Percentiles rank a stretch among this genome's conserved stretches.
Evolutionary conservation across 345 rosid species (phyloP).

Genomic region (Bruguiera gymnorhiza): DNA sequence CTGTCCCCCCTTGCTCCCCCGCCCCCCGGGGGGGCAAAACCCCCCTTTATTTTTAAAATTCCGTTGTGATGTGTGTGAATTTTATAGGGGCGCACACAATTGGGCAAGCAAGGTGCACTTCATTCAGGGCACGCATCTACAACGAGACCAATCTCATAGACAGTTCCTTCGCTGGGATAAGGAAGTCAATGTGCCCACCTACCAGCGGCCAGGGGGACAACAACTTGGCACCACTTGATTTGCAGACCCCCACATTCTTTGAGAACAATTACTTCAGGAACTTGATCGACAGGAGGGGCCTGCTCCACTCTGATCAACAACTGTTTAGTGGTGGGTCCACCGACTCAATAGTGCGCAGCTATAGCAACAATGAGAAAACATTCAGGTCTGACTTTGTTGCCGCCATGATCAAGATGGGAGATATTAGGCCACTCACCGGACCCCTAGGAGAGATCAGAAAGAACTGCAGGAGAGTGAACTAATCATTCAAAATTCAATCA

Average conservation of each 20-base stretch:
- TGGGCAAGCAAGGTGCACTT: conserved; percentile 47
- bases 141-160: conserved; percentile 40
- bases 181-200: conserved; percentile 30
- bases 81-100: conserved; percentile 39
- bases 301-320: conserved; percentile 51
- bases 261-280: conserved; percentile 38
- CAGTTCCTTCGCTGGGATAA: conserved; percentile 25
- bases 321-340: conserved; percentile 35
- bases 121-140: conserved; percentile 37
- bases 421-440: conserved; percentile 42
- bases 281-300: conserved; percentile 30
- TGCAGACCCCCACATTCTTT: conserved; percentile 29
- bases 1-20: too few species aligned
- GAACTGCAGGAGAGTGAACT: conserved; percentile 38
- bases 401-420: conserved; percentile 52
- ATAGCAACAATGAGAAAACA: conserved; percentile 11
- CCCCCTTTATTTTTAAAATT: too few species aligned
- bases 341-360: conserved; percentile 29
- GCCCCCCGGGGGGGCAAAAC: too few species aligned
- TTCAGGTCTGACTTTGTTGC: conserved; percentile 33
- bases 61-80: too few species aligned
- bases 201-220: conserved; percentile 25
- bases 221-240: conserved; percentile 41
- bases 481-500: conserved; percentile 1
- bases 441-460: conserved; percentile 40